These are phyloP conservation scores for Mucor saturninus DNA, from an alignment of 371 early-diverging fungal genomes.

Conservation along the genomic window DNA sequence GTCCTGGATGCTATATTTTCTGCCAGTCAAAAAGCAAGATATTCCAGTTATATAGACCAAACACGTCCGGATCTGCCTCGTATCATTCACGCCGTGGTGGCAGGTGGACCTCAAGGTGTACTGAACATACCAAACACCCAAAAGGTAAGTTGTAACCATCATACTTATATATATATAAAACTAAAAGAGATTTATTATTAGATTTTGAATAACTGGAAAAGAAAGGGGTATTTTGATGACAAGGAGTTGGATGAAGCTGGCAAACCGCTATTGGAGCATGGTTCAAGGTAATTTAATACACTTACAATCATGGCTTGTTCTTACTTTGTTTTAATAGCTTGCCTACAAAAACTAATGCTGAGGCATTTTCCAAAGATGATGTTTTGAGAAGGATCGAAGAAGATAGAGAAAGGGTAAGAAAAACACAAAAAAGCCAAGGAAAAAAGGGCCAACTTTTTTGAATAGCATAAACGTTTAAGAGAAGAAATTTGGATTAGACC, in stretches of 20 bases:
- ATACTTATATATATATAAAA: background rate
- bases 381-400: slow-evolving; percentile 80
- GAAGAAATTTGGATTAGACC: slow-evolving; percentile 81
- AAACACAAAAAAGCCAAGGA: background rate
- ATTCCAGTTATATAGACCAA: slow-evolving; percentile 63
- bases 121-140: slow-evolving; percentile 72
- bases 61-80: slow-evolving; percentile 60
- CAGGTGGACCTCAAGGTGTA: slow-evolving; percentile 68
- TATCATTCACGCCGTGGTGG: slow-evolving; percentile 65
- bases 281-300: slow-evolving; percentile 43
- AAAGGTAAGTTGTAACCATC: slow-evolving; percentile 50
- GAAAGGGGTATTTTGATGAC: slow-evolving; percentile 44
- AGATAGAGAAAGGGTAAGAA: slow-evolving; percentile 70
- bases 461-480: slow-evolving; percentile 69
- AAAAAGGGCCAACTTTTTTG: background rate
- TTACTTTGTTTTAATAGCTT: background rate
- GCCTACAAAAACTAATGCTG: slow-evolving; percentile 27
- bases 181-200: slow-evolving; percentile 8
- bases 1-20: slow-evolving; percentile 74
- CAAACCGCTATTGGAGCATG: slow-evolving; percentile 50
- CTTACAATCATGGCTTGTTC: background rate
- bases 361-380: slow-evolving; percentile 64
- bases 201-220: slow-evolving; percentile 55
- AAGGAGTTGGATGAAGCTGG: slow-evolving; percentile 53
- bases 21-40: slow-evolving; percentile 57